A percentile compares a stretch with the other conserved stretches of the same genome.
Conservation (phyloP, 805 yeast genomes). For the Saccharomycopsis fodiens region DNA sequence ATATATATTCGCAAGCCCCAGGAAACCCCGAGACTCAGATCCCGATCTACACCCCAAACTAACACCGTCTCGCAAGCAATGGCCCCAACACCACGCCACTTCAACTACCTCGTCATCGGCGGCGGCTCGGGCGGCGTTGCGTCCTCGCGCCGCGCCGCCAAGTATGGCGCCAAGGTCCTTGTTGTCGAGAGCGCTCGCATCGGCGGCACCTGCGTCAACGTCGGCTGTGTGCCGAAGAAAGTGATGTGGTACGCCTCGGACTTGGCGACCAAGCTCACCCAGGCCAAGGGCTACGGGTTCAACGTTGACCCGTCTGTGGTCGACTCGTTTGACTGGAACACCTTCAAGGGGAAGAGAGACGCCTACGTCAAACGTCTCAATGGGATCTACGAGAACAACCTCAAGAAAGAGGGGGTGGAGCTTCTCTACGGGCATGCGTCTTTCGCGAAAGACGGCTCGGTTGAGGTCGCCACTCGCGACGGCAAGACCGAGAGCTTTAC, state of each 20-base stretch:
- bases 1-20: too few species aligned
- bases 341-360: slow-evolving; percentile 81
- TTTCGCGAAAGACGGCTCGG: slow-evolving; percentile 61
- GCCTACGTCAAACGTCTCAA: slow-evolving; percentile 83
- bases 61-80: too few species aligned
- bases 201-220: slow-evolving; percentile 99
- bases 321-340: slow-evolving; percentile 71
- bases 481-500: slow-evolving; percentile 53
- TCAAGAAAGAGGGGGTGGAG: slow-evolving; percentile 85
- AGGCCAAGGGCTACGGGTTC: slow-evolving; percentile 82
- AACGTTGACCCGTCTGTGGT: slow-evolving; percentile 42
- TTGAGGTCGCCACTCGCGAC: slow-evolving; percentile 66
- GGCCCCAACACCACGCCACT: slow-evolving; percentile 58
- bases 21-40: too few species aligned
- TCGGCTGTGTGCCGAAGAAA: slow-evolving; percentile 98
- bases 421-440: slow-evolving; percentile 80
- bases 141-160: slow-evolving; percentile 94
- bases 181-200: slow-evolving; percentile 72
- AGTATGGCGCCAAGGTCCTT: slow-evolving; percentile 82
- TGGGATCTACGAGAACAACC: slow-evolving; percentile 86
- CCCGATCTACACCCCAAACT: too few species aligned
- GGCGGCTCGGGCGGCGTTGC: slow-evolving; percentile 99
- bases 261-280: slow-evolving; percentile 63
- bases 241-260: slow-evolving; percentile 98
- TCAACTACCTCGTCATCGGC: slow-evolving; percentile 90